phyloP scores from a whole-genome alignment of 495 filamentous ascomycete genomes.

The Oidiodendron maius region DNA sequence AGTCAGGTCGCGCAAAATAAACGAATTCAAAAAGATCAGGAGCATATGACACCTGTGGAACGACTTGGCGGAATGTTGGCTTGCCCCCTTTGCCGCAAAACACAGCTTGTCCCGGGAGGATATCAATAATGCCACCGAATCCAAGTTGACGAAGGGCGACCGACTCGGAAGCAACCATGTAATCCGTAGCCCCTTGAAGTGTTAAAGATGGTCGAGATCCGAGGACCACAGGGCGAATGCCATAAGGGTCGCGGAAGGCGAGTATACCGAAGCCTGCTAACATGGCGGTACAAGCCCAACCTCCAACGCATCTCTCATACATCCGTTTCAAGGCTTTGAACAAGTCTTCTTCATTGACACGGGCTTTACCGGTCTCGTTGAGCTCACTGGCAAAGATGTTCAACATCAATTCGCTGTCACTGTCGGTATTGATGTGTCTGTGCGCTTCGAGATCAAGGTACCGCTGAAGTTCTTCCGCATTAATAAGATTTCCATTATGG shows the following conservation, averaged over 20 bases:
- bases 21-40: slow-evolving; percentile 94
- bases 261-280: slow-evolving; percentile 89
- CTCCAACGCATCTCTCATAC: slow-evolving; percentile 75
- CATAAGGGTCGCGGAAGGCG: slow-evolving; percentile 83
- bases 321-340: slow-evolving; percentile 71
- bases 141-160: slow-evolving; percentile 86
- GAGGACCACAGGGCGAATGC: slow-evolving; percentile 84
- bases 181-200: slow-evolving; percentile 68
- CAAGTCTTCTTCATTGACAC: slow-evolving; percentile 87
- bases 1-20: slow-evolving; percentile 84
- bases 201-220: slow-evolving; percentile 63
- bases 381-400: slow-evolving; percentile 94
- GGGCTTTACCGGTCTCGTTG: slow-evolving; percentile 91
- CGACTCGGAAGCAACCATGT: slow-evolving; percentile 97
- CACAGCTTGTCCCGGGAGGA: slow-evolving; percentile 87
- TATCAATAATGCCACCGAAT: slow-evolving; percentile 75
- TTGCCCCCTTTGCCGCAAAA: slow-evolving; percentile 81
- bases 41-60: slow-evolving; percentile 63
- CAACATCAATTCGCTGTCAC: slow-evolving; percentile 89
- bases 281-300: slow-evolving; percentile 88
- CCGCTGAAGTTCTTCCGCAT: slow-evolving; percentile 70
- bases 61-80: slow-evolving; percentile 74
- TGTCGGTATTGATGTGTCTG: slow-evolving; percentile 95
- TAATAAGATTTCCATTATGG: slow-evolving; percentile 91
- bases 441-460: slow-evolving; percentile 86